Conservation (phyloP, 768 basidiomycete genomes). For the Panus rudis region DNA sequence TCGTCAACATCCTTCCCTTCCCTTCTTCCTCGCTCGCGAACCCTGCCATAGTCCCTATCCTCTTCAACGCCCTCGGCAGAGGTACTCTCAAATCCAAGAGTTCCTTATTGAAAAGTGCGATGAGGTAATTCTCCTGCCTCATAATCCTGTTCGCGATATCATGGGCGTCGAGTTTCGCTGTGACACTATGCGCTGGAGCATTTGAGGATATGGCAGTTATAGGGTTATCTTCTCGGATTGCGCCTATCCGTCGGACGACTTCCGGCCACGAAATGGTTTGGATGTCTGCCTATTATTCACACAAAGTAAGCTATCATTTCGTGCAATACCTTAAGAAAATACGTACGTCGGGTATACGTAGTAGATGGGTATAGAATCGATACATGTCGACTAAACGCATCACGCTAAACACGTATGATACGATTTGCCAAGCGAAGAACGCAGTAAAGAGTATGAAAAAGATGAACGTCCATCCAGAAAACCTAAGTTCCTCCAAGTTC, state of each 20-base stretch:
- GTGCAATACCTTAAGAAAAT: slow-evolving; percentile 1
- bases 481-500: slow-evolving; percentile 42
- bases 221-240: slow-evolving; percentile 90
- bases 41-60: slow-evolving; percentile 5
- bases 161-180: slow-evolving; percentile 91
- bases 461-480: slow-evolving; percentile 78
- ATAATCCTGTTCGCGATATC: slow-evolving; percentile 97
- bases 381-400: slow-evolving; percentile 89
- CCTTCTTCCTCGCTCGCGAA: slow-evolving; percentile 48
- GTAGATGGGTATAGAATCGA: slow-evolving; percentile 88
- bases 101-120: slow-evolving; percentile 96
- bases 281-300: slow-evolving; percentile 71
- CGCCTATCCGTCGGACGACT: slow-evolving; percentile 82
- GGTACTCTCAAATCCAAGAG: slow-evolving; percentile 84
- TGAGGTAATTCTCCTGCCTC: slow-evolving; percentile 97
- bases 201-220: slow-evolving; percentile 77
- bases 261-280: slow-evolving; percentile 97
- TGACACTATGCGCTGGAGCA: slow-evolving; percentile 53
- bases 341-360: slow-evolving; percentile 89
- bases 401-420: slow-evolving; percentile 68
- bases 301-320: neutral
- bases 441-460: slow-evolving; percentile 80
- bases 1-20: slow-evolving; percentile 76
- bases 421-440: slow-evolving; percentile 86
- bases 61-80: slow-evolving; percentile 52